Evolutionary conservation across 257 asterid species (phyloP).

Genomic region (Linaria vulgaris): DNA sequence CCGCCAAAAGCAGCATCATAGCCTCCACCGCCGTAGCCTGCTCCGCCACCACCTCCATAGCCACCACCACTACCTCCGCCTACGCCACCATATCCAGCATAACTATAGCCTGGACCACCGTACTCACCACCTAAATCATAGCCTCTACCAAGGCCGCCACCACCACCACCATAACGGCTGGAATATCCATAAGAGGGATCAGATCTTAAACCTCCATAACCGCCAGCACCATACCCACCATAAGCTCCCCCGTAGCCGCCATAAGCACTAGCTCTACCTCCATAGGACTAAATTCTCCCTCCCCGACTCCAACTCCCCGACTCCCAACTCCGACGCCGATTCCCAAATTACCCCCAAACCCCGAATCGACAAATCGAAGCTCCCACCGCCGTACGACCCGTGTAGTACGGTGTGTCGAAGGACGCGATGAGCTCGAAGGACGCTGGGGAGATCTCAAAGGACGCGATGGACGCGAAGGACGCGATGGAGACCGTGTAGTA

Average conservation of each 20-base stretch:
- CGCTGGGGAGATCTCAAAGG: too few species aligned
- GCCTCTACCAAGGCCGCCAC: slow-evolving; percentile 47
- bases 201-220: slow-evolving; percentile 39
- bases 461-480: too few species aligned
- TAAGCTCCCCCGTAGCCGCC: slow-evolving; percentile 48
- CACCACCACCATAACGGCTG: slow-evolving; percentile 41
- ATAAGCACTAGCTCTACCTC: slow-evolving; percentile 44
- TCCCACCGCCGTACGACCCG: too few species aligned
- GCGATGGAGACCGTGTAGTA: too few species aligned
- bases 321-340: too few species aligned
- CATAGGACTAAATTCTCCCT: too few species aligned
- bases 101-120: slow-evolving; percentile 37
- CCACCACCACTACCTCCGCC: slow-evolving; percentile 31
- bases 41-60: slow-evolving; percentile 29
- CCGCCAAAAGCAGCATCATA: too few species aligned
- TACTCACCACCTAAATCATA: slow-evolving; percentile 43
- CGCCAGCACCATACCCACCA: slow-evolving; percentile 41
- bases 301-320: too few species aligned
- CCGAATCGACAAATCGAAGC: too few species aligned
- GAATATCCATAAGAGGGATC: slow-evolving; percentile 41
- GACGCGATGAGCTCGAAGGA: too few species aligned
- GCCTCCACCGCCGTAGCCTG: slow-evolving; percentile 39
- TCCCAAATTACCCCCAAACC: too few species aligned
- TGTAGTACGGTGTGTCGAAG: too few species aligned
- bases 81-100: slow-evolving; percentile 41